Evolutionary conservation across 2,329 filamentous ascomycete species (phyloP).

Genomic region (Sphaerostilbella broomeana): DNA sequence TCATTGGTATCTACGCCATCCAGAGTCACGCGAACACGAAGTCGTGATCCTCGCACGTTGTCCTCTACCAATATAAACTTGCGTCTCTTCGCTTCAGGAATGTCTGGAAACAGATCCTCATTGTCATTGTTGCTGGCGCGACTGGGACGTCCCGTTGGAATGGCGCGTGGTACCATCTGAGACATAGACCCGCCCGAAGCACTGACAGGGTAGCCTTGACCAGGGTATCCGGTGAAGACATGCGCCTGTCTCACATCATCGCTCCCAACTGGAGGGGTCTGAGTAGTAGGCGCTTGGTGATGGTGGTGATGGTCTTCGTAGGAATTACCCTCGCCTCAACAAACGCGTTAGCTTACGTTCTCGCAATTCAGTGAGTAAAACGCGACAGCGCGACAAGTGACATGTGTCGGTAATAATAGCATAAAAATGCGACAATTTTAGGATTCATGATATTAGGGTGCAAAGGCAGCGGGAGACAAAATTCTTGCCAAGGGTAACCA

Average conservation of each 20-base stretch:
- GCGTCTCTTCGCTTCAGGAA: constrained; percentile 83
- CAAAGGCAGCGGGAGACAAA: background rate
- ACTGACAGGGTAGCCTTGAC: constrained; percentile 50
- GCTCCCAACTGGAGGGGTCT: constrained; percentile 40
- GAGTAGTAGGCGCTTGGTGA: constrained; percentile 51
- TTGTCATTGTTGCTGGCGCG: constrained; percentile 53
- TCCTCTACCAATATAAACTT: constrained; percentile 98
- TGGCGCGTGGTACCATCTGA: constrained; percentile 42
- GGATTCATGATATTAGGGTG: constrained; percentile 1
- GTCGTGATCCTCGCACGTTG: constrained; percentile 68
- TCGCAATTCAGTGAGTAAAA: constrained; percentile 14
- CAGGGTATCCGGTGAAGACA: constrained; percentile 63
- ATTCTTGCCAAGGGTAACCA: constrained; percentile 4
- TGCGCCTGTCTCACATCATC: constrained; percentile 68
- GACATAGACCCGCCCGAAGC: constrained; percentile 55
- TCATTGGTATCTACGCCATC: constrained; percentile 91
- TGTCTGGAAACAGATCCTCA: constrained; percentile 73
- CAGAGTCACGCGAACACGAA: constrained; percentile 87
- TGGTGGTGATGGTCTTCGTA: constrained; percentile 64
- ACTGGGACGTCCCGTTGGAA: constrained; percentile 30
- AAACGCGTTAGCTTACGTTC: constrained; percentile 26
- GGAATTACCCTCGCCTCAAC: constrained; percentile 55
- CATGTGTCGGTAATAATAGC: background rate
- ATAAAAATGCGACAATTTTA: background rate
- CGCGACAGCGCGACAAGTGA: constrained; percentile 3